A percentile compares a stretch with the other conserved stretches of the same genome.
These are phyloP conservation scores for Euphrasia confusa DNA, from an alignment of 257 asterid genomes.

Conservation along the genomic window DNA sequence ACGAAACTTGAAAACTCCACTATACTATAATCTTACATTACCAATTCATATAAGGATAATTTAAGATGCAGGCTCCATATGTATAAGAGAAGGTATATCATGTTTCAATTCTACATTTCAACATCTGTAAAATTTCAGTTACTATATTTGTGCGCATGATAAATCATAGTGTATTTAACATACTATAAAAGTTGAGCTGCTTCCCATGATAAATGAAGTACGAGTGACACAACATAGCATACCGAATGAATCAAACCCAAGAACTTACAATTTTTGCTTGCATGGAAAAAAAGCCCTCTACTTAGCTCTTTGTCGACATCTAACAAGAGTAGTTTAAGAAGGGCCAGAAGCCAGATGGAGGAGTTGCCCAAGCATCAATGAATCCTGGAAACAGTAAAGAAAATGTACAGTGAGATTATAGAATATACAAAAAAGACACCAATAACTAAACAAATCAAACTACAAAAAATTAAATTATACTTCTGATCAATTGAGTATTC, in stretches of 20 bases:
- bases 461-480: too few species aligned
- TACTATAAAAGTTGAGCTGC: constrained; percentile 1
- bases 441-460: constrained; percentile 18
- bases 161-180: constrained; percentile 10
- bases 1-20: too few species aligned
- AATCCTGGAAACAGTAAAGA: constrained; percentile 51
- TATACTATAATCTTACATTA: too few species aligned
- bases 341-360: constrained; percentile 43
- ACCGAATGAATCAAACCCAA: constrained; percentile 68
- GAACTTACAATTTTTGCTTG: constrained; percentile 79
- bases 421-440: constrained; percentile 20
- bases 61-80: too few species aligned
- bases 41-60: too few species aligned
- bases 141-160: not conserved
- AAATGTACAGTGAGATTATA: constrained; percentile 20
- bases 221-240: constrained; percentile 13
- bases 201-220: constrained; percentile 11
- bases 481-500: too few species aligned
- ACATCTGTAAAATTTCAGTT: constrained; percentile 14
- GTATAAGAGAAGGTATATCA: not conserved
- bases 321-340: constrained; percentile 67
- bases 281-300: constrained; percentile 45
- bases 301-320: constrained; percentile 63
- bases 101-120: not conserved
- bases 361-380: constrained; percentile 82